phyloP scores from a whole-genome alignment of 345 rosid species.

The Angophora floribunda region DNA sequence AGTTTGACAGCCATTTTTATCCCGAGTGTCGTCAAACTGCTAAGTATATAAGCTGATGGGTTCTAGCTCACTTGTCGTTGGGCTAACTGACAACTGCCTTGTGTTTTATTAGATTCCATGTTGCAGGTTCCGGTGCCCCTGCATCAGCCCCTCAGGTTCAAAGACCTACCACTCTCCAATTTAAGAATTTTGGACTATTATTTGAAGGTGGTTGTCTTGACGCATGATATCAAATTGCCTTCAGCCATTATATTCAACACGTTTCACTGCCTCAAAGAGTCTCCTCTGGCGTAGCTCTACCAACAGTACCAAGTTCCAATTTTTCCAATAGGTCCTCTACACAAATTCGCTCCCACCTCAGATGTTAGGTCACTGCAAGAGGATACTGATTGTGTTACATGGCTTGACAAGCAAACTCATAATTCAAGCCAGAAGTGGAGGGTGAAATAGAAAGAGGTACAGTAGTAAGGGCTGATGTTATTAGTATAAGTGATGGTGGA shows the following conservation, averaged over 20 bases:
- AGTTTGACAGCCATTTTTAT: neutral
- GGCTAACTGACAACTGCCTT: neutral
- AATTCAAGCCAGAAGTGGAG: conserved; percentile 13
- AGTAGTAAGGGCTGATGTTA: conserved; percentile 11
- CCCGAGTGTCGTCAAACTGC: neutral
- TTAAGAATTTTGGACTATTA: neutral
- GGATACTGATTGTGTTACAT: conserved; percentile 6
- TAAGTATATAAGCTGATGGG: neutral
- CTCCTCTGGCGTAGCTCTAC: neutral
- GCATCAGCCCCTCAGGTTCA: conserved; percentile 7
- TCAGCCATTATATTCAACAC: neutral
- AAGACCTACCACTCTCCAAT: conserved; percentile 6
- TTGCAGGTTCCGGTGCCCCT: neutral
- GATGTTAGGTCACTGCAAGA: conserved; percentile 6
- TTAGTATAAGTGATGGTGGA: conserved; percentile 1
- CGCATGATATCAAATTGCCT: neutral
- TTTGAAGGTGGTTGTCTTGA: neutral
- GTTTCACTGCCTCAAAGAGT: neutral
- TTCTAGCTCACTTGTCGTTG: neutral
- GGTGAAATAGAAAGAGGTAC: conserved; percentile 9
- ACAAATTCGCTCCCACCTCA: neutral
- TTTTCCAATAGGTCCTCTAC: neutral
- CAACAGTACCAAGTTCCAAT: neutral
- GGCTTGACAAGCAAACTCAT: conserved; percentile 12
- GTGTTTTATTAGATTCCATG: neutral